Evolutionary conservation across 352 stramenopile species (phyloP).

Genomic region (Pythium volutum): DNA sequence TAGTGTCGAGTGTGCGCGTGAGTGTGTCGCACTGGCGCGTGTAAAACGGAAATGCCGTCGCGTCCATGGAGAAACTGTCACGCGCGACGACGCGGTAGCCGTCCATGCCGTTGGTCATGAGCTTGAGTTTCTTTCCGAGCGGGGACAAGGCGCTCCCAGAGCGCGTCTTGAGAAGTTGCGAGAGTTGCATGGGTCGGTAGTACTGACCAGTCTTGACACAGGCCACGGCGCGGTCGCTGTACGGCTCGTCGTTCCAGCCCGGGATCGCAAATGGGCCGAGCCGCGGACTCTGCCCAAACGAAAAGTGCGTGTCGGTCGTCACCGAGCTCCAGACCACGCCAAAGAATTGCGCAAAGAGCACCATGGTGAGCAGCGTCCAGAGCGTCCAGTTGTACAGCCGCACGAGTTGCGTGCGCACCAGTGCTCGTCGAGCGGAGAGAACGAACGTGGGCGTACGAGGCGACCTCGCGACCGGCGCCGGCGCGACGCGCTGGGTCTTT

Average conservation of each 20-base stretch:
- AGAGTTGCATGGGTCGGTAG: constrained; percentile 31
- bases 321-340: constrained; percentile 23
- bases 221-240: constrained; percentile 36
- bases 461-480: too few relatives aligned
- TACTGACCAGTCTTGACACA: constrained; percentile 21
- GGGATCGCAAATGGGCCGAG: constrained; percentile 10
- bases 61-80: background rate
- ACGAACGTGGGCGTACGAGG: too few relatives aligned
- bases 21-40: constrained; percentile 18
- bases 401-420: too few relatives aligned
- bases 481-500: too few relatives aligned
- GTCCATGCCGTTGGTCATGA: constrained; percentile 10
- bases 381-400: too few relatives aligned
- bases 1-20: constrained; percentile 1
- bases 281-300: background rate
- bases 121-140: too few relatives aligned
- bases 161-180: constrained; percentile 16
- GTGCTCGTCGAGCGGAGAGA: too few relatives aligned
- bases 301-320: constrained; percentile 4
- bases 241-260: constrained; percentile 43
- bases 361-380: too few relatives aligned
- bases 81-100: constrained; percentile 29
- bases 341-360: constrained; percentile 34
- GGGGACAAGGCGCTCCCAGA: too few relatives aligned
- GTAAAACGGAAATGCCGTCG: constrained; percentile 15